Conservation (phyloP, 306 rosid species). For the Trichosanthes cucumerina region DNA sequence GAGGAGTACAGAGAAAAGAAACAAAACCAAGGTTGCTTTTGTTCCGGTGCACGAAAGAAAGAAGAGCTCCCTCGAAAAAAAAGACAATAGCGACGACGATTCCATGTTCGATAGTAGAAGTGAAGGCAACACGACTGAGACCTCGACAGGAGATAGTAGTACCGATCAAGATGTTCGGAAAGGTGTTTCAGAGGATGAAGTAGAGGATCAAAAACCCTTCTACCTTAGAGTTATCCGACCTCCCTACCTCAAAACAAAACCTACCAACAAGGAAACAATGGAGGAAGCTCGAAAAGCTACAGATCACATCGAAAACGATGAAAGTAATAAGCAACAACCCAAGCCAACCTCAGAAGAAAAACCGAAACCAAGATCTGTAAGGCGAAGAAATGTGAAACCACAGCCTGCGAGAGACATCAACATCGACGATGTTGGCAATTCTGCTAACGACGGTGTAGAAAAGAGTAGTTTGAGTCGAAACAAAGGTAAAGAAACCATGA, state of each 20-base stretch:
- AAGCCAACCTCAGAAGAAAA: slow-evolving; percentile 18
- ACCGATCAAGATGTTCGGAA: slow-evolving; percentile 21
- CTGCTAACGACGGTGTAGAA: neutral
- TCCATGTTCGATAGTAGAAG: slow-evolving; percentile 34
- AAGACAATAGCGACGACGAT: slow-evolving; percentile 13
- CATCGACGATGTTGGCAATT: neutral
- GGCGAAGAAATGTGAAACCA: slow-evolving; percentile 36
- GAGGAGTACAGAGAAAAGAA: neutral
- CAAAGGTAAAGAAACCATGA: slow-evolving; percentile 2
- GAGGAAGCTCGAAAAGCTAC: slow-evolving; percentile 17
- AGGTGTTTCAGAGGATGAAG: slow-evolving; percentile 43
- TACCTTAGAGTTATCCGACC: slow-evolving; percentile 34
- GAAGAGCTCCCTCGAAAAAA: slow-evolving; percentile 6
- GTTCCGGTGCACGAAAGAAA: slow-evolving; percentile 15
- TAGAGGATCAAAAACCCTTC: slow-evolving; percentile 31
- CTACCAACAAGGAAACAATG: slow-evolving; percentile 18
- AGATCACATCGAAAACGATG: slow-evolving; percentile 13
- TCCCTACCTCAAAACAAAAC: slow-evolving; percentile 48
- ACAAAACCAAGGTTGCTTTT: neutral
- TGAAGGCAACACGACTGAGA: slow-evolving; percentile 43
- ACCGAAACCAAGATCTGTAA: slow-evolving; percentile 52
- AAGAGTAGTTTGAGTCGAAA: neutral
- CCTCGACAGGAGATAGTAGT: slow-evolving; percentile 22
- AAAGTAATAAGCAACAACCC: slow-evolving; percentile 6
- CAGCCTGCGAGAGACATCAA: slow-evolving; percentile 13